Evolutionary conservation across 2,329 filamentous ascomycete species (phyloP).

Genomic region (Blumeriella jaapii): DNA sequence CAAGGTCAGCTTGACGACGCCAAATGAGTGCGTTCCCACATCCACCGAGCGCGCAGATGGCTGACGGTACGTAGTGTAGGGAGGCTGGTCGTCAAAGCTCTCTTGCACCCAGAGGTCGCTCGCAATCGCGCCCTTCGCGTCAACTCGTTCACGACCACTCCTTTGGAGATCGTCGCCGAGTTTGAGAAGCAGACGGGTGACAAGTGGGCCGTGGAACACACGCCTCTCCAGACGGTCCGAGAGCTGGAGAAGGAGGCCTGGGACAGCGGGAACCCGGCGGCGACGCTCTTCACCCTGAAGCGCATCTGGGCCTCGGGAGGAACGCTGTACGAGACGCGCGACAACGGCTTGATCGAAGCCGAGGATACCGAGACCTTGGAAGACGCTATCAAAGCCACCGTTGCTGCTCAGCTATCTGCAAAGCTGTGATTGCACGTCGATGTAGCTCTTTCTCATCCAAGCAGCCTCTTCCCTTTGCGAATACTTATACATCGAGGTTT

Average conservation of each 20-base stretch:
- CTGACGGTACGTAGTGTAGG: constrained; percentile 37
- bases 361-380: constrained; percentile 42
- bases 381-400: constrained; percentile 31
- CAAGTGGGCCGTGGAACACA: constrained; percentile 27
- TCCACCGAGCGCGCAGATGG: background rate
- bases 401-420: constrained; percentile 10
- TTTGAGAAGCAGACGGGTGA: constrained; percentile 27
- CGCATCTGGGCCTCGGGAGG: constrained; percentile 65
- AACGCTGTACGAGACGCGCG: constrained; percentile 56
- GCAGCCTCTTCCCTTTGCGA: no score
- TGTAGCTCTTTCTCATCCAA: no score
- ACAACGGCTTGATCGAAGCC: constrained; percentile 48
- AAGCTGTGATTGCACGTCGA: no score
- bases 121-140: constrained; percentile 27
- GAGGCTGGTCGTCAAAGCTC: constrained; percentile 27
- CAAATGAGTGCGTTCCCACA: constrained; percentile 48
- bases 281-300: constrained; percentile 47
- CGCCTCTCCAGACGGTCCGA: constrained; percentile 32
- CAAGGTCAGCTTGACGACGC: constrained; percentile 56
- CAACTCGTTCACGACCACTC: constrained; percentile 29
- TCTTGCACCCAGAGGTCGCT: constrained; percentile 28
- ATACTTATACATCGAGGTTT: no score
- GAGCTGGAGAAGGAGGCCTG: constrained; percentile 48
- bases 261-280: constrained; percentile 38
- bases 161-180: constrained; percentile 28